Evolutionary conservation across 495 filamentous ascomycete genomes (phyloP).

Genomic region (Aspergillus mulundensis): DNA sequence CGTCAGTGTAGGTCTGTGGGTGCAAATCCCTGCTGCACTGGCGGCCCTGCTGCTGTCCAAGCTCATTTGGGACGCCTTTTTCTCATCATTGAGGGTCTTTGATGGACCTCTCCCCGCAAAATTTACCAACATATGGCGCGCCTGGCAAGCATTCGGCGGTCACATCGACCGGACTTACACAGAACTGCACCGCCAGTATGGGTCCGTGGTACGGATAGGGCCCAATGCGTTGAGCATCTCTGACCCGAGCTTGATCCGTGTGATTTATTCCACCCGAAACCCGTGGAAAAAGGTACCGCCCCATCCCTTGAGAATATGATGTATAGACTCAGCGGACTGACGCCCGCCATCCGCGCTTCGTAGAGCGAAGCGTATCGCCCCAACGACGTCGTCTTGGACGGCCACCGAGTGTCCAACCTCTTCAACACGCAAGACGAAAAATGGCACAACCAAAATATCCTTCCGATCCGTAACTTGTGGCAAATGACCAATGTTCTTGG

Average conservation of each 20-base stretch:
- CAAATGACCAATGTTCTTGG: constrained; percentile 29
- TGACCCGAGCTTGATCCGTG: constrained; percentile 30
- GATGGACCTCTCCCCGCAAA: constrained; percentile 22
- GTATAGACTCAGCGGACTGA: neutral
- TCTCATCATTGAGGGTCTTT: constrained; percentile 24
- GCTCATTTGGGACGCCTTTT: constrained; percentile 22
- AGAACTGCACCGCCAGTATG: constrained; percentile 31
- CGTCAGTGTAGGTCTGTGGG: neutral
- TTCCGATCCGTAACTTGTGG: constrained; percentile 24
- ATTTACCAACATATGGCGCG: constrained; percentile 29
- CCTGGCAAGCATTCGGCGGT: constrained; percentile 23
- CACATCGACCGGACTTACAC: constrained; percentile 25
- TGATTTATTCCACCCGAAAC: constrained; percentile 28
- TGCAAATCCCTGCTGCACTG: constrained; percentile 3
- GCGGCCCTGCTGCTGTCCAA: constrained; percentile 1
- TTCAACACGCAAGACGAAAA: constrained; percentile 28
- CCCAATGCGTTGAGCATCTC: constrained; percentile 36
- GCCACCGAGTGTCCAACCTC: constrained; percentile 23
- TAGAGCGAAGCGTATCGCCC: constrained; percentile 29
- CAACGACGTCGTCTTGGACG: constrained; percentile 24
- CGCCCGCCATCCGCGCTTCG: neutral
- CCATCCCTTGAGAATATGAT: constrained; percentile 2
- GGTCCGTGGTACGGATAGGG: constrained; percentile 32
- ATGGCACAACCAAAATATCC: constrained; percentile 28
- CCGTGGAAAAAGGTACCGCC: constrained; percentile 31